phyloP scores from a whole-genome alignment of 768 basidiomycete species.

The Cystobasidium onofrii region DNA sequence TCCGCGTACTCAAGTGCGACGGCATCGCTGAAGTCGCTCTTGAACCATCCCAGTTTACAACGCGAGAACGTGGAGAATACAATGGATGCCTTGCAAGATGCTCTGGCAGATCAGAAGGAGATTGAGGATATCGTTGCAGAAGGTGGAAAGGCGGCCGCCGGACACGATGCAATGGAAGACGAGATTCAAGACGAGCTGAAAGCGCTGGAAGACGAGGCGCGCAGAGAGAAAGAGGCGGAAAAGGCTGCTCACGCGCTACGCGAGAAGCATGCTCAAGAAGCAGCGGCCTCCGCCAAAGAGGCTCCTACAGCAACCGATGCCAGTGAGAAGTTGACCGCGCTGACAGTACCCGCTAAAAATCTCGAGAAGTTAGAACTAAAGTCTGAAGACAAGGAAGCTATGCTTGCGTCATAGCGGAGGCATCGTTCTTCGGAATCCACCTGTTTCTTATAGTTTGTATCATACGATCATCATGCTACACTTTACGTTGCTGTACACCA shows the following conservation, averaged over 20 bases:
- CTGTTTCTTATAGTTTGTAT: not conserved
- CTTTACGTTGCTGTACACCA: not conserved
- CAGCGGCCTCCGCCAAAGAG: not conserved
- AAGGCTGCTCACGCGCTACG: conserved; percentile 33
- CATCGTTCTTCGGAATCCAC: too few species aligned
- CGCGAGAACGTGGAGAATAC: conserved; percentile 73
- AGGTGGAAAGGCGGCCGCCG: conserved; percentile 59
- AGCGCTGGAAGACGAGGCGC: conserved; percentile 49
- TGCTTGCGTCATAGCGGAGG: not conserved
- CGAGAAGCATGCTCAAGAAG: not conserved
- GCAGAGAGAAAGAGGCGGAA: conserved; percentile 44
- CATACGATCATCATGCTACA: not conserved
- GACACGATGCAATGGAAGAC: conserved; percentile 54
- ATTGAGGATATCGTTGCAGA: conserved; percentile 67
- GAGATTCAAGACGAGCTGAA: conserved; percentile 58
- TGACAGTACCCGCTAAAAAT: not conserved
- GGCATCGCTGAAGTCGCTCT: conserved; percentile 62
- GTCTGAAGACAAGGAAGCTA: not conserved
- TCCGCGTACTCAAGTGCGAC: conserved; percentile 75
- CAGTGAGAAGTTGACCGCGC: not conserved
- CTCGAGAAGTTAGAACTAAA: not conserved
- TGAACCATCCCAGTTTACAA: conserved; percentile 70
- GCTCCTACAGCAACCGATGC: not conserved
- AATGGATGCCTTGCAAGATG: conserved; percentile 76
- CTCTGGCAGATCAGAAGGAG: conserved; percentile 71